Conservation (phyloP, 2,329 filamentous ascomycete species). For the Neofusicoccum umdonicola region DNA sequence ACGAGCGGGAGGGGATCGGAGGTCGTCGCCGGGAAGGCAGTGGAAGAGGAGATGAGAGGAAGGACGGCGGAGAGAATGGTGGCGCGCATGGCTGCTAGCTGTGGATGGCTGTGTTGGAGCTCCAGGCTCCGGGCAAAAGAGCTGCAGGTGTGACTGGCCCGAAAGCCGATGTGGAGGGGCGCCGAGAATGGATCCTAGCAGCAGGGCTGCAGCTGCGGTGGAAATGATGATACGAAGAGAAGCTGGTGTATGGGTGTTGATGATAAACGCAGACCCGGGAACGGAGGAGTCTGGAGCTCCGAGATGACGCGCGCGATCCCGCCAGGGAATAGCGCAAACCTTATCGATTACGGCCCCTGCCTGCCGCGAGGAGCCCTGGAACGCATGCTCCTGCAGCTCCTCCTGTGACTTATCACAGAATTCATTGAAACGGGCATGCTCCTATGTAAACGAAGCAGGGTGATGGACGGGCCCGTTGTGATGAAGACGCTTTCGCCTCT, state of each 20-base stretch:
- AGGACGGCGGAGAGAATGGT: constrained; percentile 6
- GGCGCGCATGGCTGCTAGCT: constrained; percentile 1
- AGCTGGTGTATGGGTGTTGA: neutral
- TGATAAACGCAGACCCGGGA: neutral
- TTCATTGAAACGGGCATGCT: too few species aligned
- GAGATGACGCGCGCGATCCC: constrained; percentile 8
- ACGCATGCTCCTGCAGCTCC: too few species aligned
- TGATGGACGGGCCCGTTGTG: too few species aligned
- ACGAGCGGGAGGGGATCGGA: constrained; percentile 68
- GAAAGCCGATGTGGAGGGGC: too few species aligned
- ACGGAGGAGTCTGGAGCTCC: neutral
- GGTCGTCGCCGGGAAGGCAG: constrained; percentile 21
- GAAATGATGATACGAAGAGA: neutral
- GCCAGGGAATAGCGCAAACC: neutral
- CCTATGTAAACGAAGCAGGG: too few species aligned
- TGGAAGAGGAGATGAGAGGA: constrained; percentile 18
- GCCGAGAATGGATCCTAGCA: too few species aligned
- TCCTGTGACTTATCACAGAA: too few species aligned
- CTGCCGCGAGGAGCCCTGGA: too few species aligned
- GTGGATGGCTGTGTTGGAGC: neutral
- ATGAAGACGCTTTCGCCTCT: too few species aligned
- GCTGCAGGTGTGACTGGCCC: neutral
- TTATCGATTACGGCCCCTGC: neutral
- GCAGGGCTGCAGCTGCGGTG: neutral
- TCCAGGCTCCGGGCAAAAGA: neutral